These are phyloP conservation scores for Rhododendron griersonianum DNA, from an alignment of 148 eudicot species.

Conservation along the genomic window DNA sequence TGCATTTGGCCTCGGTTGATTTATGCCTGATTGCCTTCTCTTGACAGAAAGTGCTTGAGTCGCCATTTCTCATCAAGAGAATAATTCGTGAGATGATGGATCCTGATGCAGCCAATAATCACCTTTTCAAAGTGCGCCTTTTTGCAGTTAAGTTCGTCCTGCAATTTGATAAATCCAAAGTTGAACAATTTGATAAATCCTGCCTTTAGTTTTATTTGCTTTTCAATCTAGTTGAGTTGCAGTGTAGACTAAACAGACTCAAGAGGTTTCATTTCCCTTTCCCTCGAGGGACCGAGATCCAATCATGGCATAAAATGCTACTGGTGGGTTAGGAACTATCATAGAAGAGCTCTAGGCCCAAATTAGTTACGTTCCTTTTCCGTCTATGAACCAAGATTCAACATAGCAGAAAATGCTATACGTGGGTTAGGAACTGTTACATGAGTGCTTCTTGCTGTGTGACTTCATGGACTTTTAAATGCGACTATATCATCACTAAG, in stretches of 20 bases:
- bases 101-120: conserved; percentile 36
- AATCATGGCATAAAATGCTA: neutral
- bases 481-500: neutral
- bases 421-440: neutral
- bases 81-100: conserved; percentile 38
- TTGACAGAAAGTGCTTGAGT: conserved; percentile 36
- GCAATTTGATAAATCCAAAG: neutral
- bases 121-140: conserved; percentile 37
- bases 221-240: neutral
- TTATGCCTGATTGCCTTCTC: neutral
- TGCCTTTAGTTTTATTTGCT: neutral
- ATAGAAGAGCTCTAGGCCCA: neutral
- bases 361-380: neutral
- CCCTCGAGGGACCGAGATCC: neutral
- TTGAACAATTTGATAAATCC: neutral
- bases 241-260: neutral
- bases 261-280: neutral
- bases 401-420: neutral
- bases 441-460: neutral
- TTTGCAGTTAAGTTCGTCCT: conserved; percentile 43
- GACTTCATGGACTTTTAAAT: neutral
- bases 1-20: neutral
- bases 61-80: conserved; percentile 35
- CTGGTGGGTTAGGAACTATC: neutral
- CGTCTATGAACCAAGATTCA: neutral